Percentiles rank a stretch among this genome's conserved stretches.
Conservation (phyloP, 2,329 filamentous ascomycete species). For the Botrytis cinerea region DNA sequence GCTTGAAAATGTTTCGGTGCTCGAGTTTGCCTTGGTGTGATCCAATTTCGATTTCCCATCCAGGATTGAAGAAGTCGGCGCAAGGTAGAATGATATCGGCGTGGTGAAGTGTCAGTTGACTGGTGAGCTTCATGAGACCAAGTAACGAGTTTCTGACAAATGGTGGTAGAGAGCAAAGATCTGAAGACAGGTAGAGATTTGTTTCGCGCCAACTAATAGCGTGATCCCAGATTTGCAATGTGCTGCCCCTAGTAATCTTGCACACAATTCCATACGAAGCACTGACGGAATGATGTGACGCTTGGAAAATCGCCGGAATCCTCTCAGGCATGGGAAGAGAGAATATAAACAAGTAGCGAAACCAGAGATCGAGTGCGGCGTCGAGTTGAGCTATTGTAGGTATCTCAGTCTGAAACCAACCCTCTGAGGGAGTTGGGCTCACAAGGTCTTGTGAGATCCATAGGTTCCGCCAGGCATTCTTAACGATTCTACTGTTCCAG, state of each 20-base stretch:
- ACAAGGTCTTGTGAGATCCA: conserved; percentile 49
- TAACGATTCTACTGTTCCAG: conserved; percentile 50
- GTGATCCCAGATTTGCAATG: conserved; percentile 65
- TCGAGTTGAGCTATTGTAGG: conserved; percentile 51
- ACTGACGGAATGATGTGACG: conserved; percentile 62
- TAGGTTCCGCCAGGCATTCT: conserved; percentile 48
- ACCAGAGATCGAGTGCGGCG: conserved; percentile 50
- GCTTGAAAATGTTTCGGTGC: conserved; percentile 57
- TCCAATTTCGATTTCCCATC: conserved; percentile 64
- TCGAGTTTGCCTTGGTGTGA: conserved; percentile 57
- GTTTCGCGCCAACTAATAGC: conserved; percentile 58
- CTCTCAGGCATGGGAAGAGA: conserved; percentile 47
- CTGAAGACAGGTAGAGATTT: conserved; percentile 43
- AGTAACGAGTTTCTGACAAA: conserved; percentile 39
- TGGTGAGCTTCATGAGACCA: conserved; percentile 35
- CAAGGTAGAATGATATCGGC: conserved; percentile 61
- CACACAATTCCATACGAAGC: conserved; percentile 63
- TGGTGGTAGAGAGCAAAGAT: conserved; percentile 34
- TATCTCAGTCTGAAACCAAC: conserved; percentile 49
- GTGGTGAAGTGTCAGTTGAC: conserved; percentile 45
- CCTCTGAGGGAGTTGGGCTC: conserved; percentile 45
- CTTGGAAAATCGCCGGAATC: conserved; percentile 60
- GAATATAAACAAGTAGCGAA: conserved; percentile 50
- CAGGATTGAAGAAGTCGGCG: conserved; percentile 63
- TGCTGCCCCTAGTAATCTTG: conserved; percentile 60